phyloP scores from a whole-genome alignment of 495 filamentous ascomycete genomes.

The Letharia lupina region DNA sequence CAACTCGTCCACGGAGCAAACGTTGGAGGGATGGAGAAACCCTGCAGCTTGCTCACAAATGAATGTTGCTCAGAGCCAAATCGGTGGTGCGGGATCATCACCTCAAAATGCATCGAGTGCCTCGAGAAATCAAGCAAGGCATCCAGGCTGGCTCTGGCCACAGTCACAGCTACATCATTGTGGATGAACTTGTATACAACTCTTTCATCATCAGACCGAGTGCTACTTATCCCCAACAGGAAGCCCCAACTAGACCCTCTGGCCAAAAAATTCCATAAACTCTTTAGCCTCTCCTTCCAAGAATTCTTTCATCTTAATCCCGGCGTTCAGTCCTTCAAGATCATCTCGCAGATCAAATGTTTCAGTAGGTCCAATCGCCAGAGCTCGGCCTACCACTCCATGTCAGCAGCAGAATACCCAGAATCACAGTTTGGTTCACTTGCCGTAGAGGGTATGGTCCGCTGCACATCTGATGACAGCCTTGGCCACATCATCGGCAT shows the following conservation, averaged over 20 bases:
- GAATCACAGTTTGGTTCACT: neutral
- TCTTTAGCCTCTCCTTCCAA: conserved; percentile 12
- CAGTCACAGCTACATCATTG: too few relatives aligned
- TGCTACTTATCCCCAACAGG: neutral
- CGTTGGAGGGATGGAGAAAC: too few relatives aligned
- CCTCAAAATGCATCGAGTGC: too few relatives aligned
- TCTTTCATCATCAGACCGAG: neutral
- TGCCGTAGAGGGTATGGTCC: conserved; percentile 11
- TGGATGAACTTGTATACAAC: too few relatives aligned
- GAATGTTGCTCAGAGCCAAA: too few relatives aligned
- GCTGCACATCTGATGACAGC: conserved; percentile 14
- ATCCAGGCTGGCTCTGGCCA: too few relatives aligned
- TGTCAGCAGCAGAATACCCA: neutral
- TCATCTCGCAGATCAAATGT: conserved; percentile 16
- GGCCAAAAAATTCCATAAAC: neutral
- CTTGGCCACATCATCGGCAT: conserved; percentile 6
- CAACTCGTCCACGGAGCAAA: too few relatives aligned
- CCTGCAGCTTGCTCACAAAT: too few relatives aligned
- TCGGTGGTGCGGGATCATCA: too few relatives aligned
- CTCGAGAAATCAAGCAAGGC: too few relatives aligned
- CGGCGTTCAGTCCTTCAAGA: conserved; percentile 13
- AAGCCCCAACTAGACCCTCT: neutral
- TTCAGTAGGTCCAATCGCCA: conserved; percentile 9
- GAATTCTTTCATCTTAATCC: conserved; percentile 6
- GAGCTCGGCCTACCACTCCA: conserved; percentile 6